Base-by-base conservation (phyloP, 2,329 filamentous ascomycete genomes). In the Elsinoe perseae region DNA sequence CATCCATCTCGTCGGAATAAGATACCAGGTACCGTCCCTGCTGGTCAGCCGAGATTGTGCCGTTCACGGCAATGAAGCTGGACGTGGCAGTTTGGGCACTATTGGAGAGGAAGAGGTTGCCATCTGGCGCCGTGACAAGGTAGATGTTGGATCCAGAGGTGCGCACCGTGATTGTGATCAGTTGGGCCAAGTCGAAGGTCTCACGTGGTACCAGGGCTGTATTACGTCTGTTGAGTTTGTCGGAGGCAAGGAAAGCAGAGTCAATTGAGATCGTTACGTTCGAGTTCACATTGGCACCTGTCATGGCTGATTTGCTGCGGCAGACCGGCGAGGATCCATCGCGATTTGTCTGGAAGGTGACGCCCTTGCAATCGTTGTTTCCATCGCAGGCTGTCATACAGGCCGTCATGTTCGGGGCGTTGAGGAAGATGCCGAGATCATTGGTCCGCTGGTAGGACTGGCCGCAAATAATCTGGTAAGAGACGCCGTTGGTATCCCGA, bases 371-470 rank as follows among this genome's bases (percentile, higher is more conserved):
- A 18, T 20, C 34, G 23, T 28, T 27, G 16, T 21, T 42, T 14
- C 18, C 18, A 12, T 54, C 50, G 34, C 50, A 54, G 34, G n/a
- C 28, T 16, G 28, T 4, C 50, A 54, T 54, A 34, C 50, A 54
- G 50, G 28, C n/a, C 3, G 28, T 40, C 3, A 54, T 23, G 21
- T 18, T 25, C 8, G 30, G 28, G 6, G n/a, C 23, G 25, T 21
- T 54, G n/a, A 18, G n/a, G 36, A 23, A 34, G 16, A 34, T 25
- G 14, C 25, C 23, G 50, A 54, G 28, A 25, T 54, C 50, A 20
- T 5, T 5, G 14, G 16, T 43, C 2, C n/a, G 7, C 2, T 27
- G 6, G 25, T 23, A 42, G 32, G 40, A 16, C 32, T 43, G 42
- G 18, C 50, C 50, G 21, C 50, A 42, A 8, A 9, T 2, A 18